These are phyloP conservation scores for Geopyxis carbonaria DNA, from an alignment of 495 filamentous ascomycete genomes.

Conservation along the genomic window DNA sequence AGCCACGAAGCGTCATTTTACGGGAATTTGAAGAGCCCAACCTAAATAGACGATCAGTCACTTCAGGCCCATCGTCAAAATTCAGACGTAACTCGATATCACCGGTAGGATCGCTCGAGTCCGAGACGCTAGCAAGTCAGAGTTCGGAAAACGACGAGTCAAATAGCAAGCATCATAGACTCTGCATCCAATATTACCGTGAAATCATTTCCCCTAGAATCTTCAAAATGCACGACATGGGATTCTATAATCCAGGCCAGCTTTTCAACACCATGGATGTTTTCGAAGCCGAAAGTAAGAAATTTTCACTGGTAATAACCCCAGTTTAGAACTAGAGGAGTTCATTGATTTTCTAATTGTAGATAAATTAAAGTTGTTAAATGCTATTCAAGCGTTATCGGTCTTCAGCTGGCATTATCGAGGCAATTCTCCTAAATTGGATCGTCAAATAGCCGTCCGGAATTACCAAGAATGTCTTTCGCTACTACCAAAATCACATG, in stretches of 20 bases:
- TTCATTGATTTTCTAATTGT: constrained; percentile 14
- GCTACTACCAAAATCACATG: too few relatives aligned
- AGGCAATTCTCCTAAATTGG: too few relatives aligned
- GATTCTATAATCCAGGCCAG: constrained; percentile 6
- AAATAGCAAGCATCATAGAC: constrained; percentile 4
- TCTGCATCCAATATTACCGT: constrained; percentile 11
- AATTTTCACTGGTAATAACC: constrained; percentile 33
- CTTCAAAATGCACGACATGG: constrained; percentile 11
- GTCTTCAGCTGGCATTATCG: too few relatives aligned
- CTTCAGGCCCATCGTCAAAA: constrained; percentile 3
- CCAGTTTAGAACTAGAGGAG: neutral
- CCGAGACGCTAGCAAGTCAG: too few relatives aligned
- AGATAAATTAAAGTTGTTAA: too few relatives aligned
- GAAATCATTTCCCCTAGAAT: constrained; percentile 10
- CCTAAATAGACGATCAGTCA: constrained; percentile 3
- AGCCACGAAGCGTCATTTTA: constrained; percentile 12
- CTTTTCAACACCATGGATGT: constrained; percentile 7
- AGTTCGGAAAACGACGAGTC: constrained; percentile 5
- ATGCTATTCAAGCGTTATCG: too few relatives aligned
- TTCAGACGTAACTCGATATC: constrained; percentile 6
- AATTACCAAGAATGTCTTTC: too few relatives aligned
- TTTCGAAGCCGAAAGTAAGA: constrained; percentile 30
- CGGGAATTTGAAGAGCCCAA: constrained; percentile 31
- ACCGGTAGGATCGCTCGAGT: too few relatives aligned
- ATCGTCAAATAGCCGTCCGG: too few relatives aligned